A percentile compares a stretch with the other conserved stretches of the same genome.
phyloP scores from a whole-genome alignment of 768 basidiomycete genomes.

The Russula dissimulans region DNA sequence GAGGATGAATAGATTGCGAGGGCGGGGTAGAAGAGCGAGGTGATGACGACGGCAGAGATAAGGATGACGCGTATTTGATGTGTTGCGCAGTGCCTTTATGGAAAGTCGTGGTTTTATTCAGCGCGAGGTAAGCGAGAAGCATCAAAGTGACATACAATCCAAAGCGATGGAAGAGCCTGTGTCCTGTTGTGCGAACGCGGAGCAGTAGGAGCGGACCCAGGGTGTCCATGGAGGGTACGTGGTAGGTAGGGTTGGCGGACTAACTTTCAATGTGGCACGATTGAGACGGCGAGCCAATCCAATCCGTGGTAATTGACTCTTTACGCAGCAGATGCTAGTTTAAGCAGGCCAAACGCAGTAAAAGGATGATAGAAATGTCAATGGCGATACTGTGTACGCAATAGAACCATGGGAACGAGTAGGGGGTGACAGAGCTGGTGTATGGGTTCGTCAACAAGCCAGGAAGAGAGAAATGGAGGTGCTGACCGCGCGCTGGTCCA shows the following conservation, averaged over 20 bases:
- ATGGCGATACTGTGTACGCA: not conserved
- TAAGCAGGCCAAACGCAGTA: not conserved
- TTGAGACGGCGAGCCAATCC: not conserved
- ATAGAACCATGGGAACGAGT: slow-evolving; percentile 1
- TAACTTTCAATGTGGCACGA: not conserved
- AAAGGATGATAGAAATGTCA: not conserved
- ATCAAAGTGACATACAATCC: slow-evolving; percentile 54
- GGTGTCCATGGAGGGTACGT: slow-evolving; percentile 19
- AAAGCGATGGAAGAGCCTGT: slow-evolving; percentile 57
- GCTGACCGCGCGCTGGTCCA: not conserved
- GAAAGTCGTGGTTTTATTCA: not conserved
- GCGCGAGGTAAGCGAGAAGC: not conserved
- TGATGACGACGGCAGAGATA: slow-evolving; percentile 80
- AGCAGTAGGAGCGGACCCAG: slow-evolving; percentile 22
- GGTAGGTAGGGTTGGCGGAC: not conserved
- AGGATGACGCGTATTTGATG: slow-evolving; percentile 87
- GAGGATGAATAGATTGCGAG: slow-evolving; percentile 75
- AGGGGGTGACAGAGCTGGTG: not conserved
- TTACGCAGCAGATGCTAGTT: not conserved
- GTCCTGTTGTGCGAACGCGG: slow-evolving; percentile 32
- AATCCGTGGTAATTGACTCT: not conserved
- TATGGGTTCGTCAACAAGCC: not conserved
- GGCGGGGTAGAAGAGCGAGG: slow-evolving; percentile 86
- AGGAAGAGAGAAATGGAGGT: not conserved
- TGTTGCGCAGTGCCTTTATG: slow-evolving; percentile 70